Evolutionary conservation across 2,329 filamentous ascomycete species (phyloP), one percentile per base, ranked within the genome.

Genomic region (Fusarium veterinarium): DNA sequence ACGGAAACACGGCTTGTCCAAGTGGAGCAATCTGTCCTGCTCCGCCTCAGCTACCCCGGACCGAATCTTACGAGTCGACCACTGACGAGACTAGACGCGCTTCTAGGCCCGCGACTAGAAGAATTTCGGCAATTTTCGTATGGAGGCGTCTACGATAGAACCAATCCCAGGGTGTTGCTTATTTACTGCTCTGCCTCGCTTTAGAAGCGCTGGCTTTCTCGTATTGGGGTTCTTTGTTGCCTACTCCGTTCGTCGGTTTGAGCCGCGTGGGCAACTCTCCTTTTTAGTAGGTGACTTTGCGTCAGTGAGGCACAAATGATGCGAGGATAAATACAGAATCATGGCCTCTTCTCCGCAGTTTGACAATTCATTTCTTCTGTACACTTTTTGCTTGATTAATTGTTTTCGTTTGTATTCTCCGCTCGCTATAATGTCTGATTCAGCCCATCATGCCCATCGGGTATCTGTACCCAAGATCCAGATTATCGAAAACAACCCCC

Each of bases 21-120:
- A 59, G 64, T 67, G 64, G 64, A 66, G 28, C 31, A 46, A 42
- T 16, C 38, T n/a, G 19, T 14, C 3, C 33, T 12, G 42, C 61
- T 66, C 28, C 42, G 64, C 64, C 60, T 64, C 58, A 60, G 35
- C 49, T 55, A 51, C 64, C 64, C 51, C 64, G 41, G 51, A 40
- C 40, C 48, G 46, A 25, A 20, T 48, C 25, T 42, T 66, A 66
- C 61, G 64, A 20, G 12, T n/a, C 12, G 46, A 14, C 64, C 64
- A 67, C 51, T 67, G 37, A 45, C 28, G 31, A 55, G 23, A 40
- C 23, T 40, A 40, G 28, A 28, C n/a, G 46, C 35, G 57, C n/a
- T 33, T 60, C 44, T 55, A 42, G 57, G 20, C 37, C n/a, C 19
- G 37, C 4, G 28, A 25, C 57, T 42, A 30, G 37, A 55, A 55